Conservation (phyloP, 2,329 filamentous ascomycete species). For the Fusarium caatingaense region DNA sequence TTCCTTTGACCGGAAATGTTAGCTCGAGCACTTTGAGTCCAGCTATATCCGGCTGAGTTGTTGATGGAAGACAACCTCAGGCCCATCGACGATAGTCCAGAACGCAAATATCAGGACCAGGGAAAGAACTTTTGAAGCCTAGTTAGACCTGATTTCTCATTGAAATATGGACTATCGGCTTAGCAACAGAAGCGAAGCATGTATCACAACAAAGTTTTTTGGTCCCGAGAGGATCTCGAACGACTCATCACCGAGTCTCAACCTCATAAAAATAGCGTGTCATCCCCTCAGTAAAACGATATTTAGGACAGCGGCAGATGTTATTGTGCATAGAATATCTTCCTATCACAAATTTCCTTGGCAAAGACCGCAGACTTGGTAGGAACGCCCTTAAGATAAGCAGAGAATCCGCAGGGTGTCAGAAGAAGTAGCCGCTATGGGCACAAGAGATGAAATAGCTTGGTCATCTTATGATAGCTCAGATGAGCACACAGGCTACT, state of each 20-base stretch:
- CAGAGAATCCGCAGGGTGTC: no score
- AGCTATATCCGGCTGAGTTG: not conserved
- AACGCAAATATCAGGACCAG: not conserved
- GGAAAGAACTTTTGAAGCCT: not conserved
- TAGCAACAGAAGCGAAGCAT: not conserved
- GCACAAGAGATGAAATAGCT: no score
- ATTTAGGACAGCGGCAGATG: not conserved
- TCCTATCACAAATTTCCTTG: fast-evolving
- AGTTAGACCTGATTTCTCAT: no score
- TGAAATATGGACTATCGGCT: no score
- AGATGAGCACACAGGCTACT: no score
- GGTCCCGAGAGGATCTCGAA: not conserved
- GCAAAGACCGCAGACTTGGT: not conserved
- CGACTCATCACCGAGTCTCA: not conserved
- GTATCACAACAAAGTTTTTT: not conserved
- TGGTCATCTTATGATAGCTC: no score
- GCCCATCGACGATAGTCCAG: not conserved
- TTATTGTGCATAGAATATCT: not conserved
- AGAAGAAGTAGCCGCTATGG: no score
- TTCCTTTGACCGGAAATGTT: not conserved
- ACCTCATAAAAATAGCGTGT: no score
- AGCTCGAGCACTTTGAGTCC: not conserved
- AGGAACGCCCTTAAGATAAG: not conserved
- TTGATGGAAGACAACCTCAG: not conserved
- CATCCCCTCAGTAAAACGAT: no score